phyloP scores from a whole-genome alignment of 1,284 basidiomycete species.

The Pseudozyma thailandica region DNA sequence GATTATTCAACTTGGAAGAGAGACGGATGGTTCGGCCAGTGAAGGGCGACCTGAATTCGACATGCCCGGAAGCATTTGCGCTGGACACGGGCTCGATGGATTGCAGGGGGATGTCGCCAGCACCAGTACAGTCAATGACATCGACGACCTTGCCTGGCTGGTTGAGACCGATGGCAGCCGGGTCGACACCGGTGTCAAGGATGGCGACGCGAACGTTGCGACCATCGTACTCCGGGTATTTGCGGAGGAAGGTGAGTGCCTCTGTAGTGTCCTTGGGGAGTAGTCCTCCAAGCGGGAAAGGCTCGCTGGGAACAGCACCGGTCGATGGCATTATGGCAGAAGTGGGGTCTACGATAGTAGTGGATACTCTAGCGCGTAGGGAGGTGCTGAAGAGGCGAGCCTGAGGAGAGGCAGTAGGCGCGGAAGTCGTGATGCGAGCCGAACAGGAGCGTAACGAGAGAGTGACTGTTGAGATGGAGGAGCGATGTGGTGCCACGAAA shows the following conservation, averaged over 20 bases:
- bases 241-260: constrained; percentile 63
- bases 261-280: constrained; percentile 68
- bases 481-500: constrained; percentile 14
- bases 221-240: constrained; percentile 67
- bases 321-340: constrained; percentile 34
- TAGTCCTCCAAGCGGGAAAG: constrained; percentile 65
- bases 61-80: constrained; percentile 9
- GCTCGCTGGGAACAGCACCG: constrained; percentile 38
- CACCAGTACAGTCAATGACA: constrained; percentile 68
- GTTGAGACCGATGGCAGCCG: constrained; percentile 66
- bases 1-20: constrained; percentile 58
- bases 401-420: background rate
- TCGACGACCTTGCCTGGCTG: constrained; percentile 67
- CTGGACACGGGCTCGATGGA: constrained; percentile 36
- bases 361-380: background rate
- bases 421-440: background rate
- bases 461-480: constrained; percentile 4
- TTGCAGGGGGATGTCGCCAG: constrained; percentile 59
- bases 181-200: constrained; percentile 69
- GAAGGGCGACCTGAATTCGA: constrained; percentile 61
- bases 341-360: constrained; percentile 19
- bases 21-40: constrained; percentile 63
- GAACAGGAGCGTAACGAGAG: background rate
- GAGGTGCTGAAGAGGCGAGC: constrained; percentile 9
- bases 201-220: constrained; percentile 67